These are phyloP conservation scores for Parastagonospora avenae DNA, from an alignment of 2,329 filamentous ascomycete species.

Conservation along the genomic window DNA sequence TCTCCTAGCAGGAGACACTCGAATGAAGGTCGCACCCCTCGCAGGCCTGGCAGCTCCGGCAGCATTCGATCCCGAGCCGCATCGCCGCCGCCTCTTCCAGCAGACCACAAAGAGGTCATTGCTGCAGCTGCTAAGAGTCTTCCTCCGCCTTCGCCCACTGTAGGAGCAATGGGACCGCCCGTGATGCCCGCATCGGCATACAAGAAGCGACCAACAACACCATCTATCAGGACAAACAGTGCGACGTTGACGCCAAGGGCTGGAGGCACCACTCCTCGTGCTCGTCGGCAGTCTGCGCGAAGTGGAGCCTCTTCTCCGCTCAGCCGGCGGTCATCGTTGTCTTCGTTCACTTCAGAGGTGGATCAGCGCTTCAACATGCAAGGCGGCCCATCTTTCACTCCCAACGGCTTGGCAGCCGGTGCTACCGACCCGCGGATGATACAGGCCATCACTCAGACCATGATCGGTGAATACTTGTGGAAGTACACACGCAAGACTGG, in stretches of 20 bases:
- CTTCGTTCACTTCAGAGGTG: constrained; percentile 93
- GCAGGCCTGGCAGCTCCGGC: constrained; percentile 73
- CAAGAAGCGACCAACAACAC: constrained; percentile 52
- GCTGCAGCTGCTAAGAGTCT: constrained; percentile 70
- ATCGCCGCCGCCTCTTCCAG: constrained; percentile 73
- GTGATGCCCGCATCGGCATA: constrained; percentile 78
- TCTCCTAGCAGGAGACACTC: constrained; percentile 42
- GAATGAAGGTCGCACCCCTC: constrained; percentile 42
- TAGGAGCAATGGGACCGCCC: constrained; percentile 79
- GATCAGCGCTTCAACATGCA: constrained; percentile 84
- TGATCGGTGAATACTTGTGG: constrained; percentile 99
- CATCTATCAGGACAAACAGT: constrained; percentile 49
- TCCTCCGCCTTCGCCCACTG: constrained; percentile 47
- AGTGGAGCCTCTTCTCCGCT: constrained; percentile 55
- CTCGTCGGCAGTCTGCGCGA: constrained; percentile 46
- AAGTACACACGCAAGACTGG: constrained; percentile 97
- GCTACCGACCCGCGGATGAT: constrained; percentile 97
- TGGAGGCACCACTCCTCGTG: constrained; percentile 63
- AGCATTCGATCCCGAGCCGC: constrained; percentile 64
- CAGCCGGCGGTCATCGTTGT: constrained; percentile 82
- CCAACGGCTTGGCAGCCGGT: constrained; percentile 65
- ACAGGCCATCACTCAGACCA: constrained; percentile 97
- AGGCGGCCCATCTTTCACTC: constrained; percentile 50
- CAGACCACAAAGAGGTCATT: constrained; percentile 83
- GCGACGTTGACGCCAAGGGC: constrained; percentile 51